Percentiles rank a stretch among this genome's conserved stretches.
Evolutionary conservation across 2,329 filamentous ascomycete species (phyloP).

Genomic region (Fusarium agapanthi): DNA sequence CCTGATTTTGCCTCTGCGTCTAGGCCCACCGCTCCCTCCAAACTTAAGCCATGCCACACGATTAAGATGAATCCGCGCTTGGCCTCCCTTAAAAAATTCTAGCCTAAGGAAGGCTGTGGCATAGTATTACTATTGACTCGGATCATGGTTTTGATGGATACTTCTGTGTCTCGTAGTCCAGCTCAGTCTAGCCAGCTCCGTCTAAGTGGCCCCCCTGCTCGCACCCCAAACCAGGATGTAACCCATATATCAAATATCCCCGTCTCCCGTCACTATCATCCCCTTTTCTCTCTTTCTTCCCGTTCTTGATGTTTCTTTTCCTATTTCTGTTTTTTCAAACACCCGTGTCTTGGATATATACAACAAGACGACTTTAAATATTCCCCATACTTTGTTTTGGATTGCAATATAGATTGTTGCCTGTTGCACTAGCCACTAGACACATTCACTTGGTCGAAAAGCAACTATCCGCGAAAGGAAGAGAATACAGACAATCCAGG

Average conservation of each 20-base stretch:
- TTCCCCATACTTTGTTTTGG: conserved; percentile 3
- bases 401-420: conserved; percentile 6
- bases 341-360: conserved; percentile 12
- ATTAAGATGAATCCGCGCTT: conserved; percentile 9
- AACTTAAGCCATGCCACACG: conserved; percentile 1
- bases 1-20: conserved; percentile 3
- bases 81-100: conserved; percentile 3
- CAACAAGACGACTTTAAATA: conserved; percentile 9
- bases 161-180: conserved; percentile 6
- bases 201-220: conserved; percentile 25
- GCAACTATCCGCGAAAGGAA: conserved; percentile 16
- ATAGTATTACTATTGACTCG: neutral
- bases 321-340: conserved; percentile 23
- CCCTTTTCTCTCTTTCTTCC: conserved; percentile 34
- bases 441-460: conserved; percentile 7
- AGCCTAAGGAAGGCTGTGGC: neutral
- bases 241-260: conserved; percentile 36
- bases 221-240: conserved; percentile 12
- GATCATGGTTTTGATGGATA: conserved; percentile 3
- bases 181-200: conserved; percentile 10
- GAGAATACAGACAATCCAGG: neutral
- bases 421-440: neutral
- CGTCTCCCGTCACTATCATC: conserved; percentile 23
- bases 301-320: conserved; percentile 29
- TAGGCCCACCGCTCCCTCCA: conserved; percentile 3